These are phyloP conservation scores for Ampelocalamus luodianensis DNA, from an alignment of 176 grass and related monocot genomes.

Conservation along the genomic window DNA sequence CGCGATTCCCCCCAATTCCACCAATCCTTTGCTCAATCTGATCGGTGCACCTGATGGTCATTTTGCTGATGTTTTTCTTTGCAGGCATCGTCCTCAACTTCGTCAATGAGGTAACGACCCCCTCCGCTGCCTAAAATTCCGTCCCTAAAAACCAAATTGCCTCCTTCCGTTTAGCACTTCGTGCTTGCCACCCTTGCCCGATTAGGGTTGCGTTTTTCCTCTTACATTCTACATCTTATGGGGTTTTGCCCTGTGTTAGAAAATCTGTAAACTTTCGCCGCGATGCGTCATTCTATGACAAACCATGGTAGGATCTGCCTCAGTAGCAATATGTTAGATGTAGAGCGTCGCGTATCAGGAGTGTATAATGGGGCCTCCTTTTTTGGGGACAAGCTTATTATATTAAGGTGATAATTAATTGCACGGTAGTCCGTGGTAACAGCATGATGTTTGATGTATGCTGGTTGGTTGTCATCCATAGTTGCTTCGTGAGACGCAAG, in stretches of 20 bases:
- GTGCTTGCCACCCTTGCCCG: background rate
- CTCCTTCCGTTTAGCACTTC: background rate
- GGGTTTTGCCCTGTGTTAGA: background rate
- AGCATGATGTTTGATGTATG: background rate
- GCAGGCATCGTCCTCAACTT: conserved; percentile 83
- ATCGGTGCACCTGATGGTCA: background rate
- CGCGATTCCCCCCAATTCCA: background rate
- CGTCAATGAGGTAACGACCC: conserved; percentile 75
- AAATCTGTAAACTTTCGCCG: background rate
- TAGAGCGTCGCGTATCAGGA: background rate
- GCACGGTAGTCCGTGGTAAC: background rate
- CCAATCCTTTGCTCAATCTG: background rate
- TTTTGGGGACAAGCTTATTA: background rate
- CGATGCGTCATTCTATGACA: background rate
- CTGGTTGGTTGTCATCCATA: background rate
- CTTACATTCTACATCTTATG: background rate
- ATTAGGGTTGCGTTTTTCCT: background rate
- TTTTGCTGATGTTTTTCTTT: background rate
- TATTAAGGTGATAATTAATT: background rate
- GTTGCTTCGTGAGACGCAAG: background rate
- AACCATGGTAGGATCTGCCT: background rate
- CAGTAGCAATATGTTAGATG: background rate
- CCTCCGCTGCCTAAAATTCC: background rate
- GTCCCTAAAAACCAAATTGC: conserved; percentile 1
- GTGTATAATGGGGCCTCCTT: background rate